phyloP scores from a whole-genome alignment of 371 early-diverging fungal genomes.

The Fennellomyces sp. region DNA sequence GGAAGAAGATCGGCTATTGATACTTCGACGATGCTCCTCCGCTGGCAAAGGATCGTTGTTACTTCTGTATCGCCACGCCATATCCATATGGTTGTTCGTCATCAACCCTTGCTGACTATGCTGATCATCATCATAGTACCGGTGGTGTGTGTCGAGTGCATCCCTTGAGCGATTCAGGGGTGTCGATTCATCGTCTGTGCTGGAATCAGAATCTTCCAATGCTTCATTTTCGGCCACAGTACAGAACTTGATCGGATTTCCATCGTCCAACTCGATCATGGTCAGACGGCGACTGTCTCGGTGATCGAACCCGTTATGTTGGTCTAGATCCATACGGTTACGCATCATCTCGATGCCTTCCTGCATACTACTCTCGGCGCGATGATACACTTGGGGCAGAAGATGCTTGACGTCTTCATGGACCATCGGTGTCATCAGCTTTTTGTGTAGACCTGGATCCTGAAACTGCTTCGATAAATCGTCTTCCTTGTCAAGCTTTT shows the following conservation, averaged over 20 bases:
- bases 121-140: not conserved
- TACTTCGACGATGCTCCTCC: not conserved
- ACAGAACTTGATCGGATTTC: not conserved
- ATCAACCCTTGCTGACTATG: constrained; percentile 3
- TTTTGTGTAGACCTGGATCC: constrained; percentile 45
- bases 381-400: constrained; percentile 48
- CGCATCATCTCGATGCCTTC: constrained; percentile 9
- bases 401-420: constrained; percentile 54
- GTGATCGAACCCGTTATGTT: constrained; percentile 11
- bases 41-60: not conserved
- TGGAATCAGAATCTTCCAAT: not conserved
- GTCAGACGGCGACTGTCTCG: constrained; percentile 1
- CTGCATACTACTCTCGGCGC: not conserved
- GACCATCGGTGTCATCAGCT: constrained; percentile 55
- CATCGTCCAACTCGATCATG: not conserved
- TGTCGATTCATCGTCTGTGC: not conserved
- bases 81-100: constrained; percentile 2
- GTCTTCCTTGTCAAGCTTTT: not conserved
- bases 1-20: not conserved
- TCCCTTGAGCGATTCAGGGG: not conserved
- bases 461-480: constrained; percentile 42
- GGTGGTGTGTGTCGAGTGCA: not conserved
- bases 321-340: constrained; percentile 6
- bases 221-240: not conserved
- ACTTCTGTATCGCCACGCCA: not conserved